Percentiles rank a stretch among this genome's conserved stretches.
phyloP scores from a whole-genome alignment of 78 protist species.

The Dictyostelium discoideum region DNA sequence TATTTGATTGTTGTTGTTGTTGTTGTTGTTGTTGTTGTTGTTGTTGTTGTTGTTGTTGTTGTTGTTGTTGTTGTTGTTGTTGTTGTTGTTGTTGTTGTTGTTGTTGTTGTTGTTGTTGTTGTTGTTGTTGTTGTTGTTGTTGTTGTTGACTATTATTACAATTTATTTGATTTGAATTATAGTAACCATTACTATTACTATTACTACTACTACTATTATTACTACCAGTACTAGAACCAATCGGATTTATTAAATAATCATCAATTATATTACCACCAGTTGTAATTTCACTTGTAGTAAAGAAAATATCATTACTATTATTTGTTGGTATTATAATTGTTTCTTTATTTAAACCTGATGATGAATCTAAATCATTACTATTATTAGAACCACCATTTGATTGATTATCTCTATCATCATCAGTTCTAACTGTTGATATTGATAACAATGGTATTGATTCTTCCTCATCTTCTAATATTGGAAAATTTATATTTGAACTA shows the following conservation, averaged over 20 bases:
- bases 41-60: not conserved
- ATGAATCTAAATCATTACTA: not conserved
- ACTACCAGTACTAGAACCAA: not conserved
- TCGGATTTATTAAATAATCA: conserved; percentile 1
- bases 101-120: not conserved
- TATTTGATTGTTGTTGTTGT: not conserved
- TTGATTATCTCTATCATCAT: conserved; percentile 9
- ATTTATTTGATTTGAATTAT: not conserved
- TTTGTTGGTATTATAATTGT: not conserved
- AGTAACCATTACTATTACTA: not conserved
- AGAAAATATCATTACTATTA: not conserved
- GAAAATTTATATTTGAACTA: not conserved
- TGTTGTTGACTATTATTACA: not conserved
- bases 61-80: not conserved
- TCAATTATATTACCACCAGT: conserved; percentile 6
- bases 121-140: not conserved
- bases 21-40: not conserved
- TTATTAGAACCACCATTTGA: not conserved
- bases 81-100: not conserved
- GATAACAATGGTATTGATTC: not conserved
- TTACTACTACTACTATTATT: not conserved
- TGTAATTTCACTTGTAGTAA: not conserved
- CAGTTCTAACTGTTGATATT: not conserved
- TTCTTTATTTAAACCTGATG: not conserved
- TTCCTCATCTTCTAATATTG: conserved; percentile 4